phyloP scores from a whole-genome alignment of 2,329 filamentous ascomycete species.

The Neopestalotiopsis clavispora region DNA sequence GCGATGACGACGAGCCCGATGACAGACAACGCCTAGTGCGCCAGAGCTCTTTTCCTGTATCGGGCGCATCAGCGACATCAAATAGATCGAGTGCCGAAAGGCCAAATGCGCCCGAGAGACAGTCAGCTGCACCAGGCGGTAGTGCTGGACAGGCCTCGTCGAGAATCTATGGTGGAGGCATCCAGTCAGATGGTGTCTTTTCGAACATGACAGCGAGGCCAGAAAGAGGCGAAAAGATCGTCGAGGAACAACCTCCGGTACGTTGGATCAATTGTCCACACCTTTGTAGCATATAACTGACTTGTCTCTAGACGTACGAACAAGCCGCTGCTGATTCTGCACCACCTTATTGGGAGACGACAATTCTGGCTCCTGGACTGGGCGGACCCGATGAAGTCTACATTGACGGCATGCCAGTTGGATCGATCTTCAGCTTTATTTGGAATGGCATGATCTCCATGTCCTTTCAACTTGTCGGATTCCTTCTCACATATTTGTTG shows the following conservation, averaged over 20 bases:
- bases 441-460: constrained; percentile 98
- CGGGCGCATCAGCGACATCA: constrained; percentile 23
- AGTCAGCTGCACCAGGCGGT: constrained; percentile 36
- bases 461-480: constrained; percentile 96
- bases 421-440: constrained; percentile 83
- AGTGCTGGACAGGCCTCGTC: constrained; percentile 39
- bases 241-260: constrained; percentile 92
- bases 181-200: constrained; percentile 93
- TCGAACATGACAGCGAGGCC: constrained; percentile 93
- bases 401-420: constrained; percentile 92
- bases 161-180: constrained; percentile 72
- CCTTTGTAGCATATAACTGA: constrained; percentile 21
- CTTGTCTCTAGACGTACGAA: constrained; percentile 81
- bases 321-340: constrained; percentile 96
- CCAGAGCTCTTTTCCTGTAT: constrained; percentile 51
- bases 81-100: constrained; percentile 24
- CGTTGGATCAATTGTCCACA: constrained; percentile 41
- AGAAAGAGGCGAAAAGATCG: constrained; percentile 73
- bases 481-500: constrained; percentile 95
- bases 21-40: constrained; percentile 88
- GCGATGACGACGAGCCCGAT: constrained; percentile 73
- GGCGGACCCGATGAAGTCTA: constrained; percentile 94
- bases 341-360: constrained; percentile 98
- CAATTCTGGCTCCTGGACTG: constrained; percentile 90
- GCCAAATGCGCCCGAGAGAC: constrained; percentile 22